Percentiles rank a stretch among this genome's conserved stretches.
Conservation (phyloP, 2,329 filamentous ascomycete genomes). For the Tolypocladium ophioglossoides region DNA sequence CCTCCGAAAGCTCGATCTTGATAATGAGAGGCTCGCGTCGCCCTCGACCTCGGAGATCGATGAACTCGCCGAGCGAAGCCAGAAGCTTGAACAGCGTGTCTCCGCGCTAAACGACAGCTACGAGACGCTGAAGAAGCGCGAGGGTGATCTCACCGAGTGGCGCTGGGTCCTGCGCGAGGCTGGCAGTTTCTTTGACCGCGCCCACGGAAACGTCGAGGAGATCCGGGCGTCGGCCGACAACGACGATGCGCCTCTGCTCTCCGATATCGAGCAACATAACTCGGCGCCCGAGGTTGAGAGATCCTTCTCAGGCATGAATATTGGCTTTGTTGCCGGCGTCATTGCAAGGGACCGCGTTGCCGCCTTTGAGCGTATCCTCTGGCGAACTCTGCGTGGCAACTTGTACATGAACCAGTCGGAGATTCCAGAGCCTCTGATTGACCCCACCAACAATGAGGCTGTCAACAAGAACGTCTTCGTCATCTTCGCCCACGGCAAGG, state of each 20-base stretch:
- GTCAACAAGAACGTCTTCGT: constrained; percentile 98
- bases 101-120: constrained; percentile 94
- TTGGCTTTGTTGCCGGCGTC: constrained; percentile 94
- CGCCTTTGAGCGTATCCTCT: constrained; percentile 93
- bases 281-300: constrained; percentile 59
- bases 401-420: constrained; percentile 99
- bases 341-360: constrained; percentile 88
- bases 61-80: constrained; percentile 83
- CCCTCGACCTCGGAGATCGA: constrained; percentile 94
- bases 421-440: constrained; percentile 85
- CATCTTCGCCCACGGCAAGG: constrained; percentile 97
- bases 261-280: constrained; percentile 80
- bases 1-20: constrained; percentile 84
- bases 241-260: constrained; percentile 86
- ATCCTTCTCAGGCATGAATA: constrained; percentile 96
- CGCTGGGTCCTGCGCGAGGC: constrained; percentile 95
- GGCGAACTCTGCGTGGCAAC: constrained; percentile 94
- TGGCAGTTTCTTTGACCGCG: constrained; percentile 93
- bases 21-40: constrained; percentile 73
- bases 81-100: constrained; percentile 85
- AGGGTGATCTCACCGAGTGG: constrained; percentile 96
- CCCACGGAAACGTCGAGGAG: constrained; percentile 92
- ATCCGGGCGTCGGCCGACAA: constrained; percentile 84
- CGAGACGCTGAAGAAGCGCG: constrained; percentile 94
- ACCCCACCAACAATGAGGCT: constrained; percentile 85